These are phyloP conservation scores for Biancaea sappan DNA, from an alignment of 306 rosid genomes.

Conservation along the genomic window DNA sequence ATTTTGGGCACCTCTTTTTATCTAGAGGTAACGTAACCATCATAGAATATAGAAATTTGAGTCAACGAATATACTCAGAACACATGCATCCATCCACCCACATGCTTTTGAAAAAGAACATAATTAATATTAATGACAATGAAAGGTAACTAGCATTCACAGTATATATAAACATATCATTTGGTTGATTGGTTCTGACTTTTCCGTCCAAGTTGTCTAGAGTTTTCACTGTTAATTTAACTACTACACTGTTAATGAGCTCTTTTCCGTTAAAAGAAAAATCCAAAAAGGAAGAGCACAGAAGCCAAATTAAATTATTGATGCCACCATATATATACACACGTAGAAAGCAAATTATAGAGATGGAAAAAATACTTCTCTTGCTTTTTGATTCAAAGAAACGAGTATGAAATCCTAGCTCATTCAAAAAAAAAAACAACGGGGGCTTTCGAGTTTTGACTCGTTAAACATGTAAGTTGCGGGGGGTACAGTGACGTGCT, in stretches of 20 bases:
- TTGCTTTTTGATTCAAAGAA: neutral
- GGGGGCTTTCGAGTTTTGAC: neutral
- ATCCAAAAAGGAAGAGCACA: neutral
- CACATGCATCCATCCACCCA: neutral
- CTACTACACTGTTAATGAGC: no score
- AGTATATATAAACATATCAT: no score
- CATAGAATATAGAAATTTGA: neutral
- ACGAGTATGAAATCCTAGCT: neutral
- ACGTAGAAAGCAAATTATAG: neutral
- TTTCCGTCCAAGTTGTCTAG: neutral
- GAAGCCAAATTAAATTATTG: neutral
- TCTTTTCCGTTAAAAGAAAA: neutral
- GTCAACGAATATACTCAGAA: neutral
- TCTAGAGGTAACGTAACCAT: neutral
- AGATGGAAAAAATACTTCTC: neutral
- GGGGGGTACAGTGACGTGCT: neutral
- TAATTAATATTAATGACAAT: neutral
- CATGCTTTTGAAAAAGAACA: neutral
- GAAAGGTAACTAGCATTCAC: neutral
- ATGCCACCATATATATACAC: neutral
- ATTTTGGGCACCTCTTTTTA: neutral
- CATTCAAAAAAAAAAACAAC: neutral
- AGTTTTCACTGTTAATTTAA: neutral
- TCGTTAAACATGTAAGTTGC: neutral
- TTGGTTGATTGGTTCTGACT: neutral